Evolutionary conservation across 495 filamentous ascomycete genomes (phyloP).

Genomic region (Extremus antarcticus): DNA sequence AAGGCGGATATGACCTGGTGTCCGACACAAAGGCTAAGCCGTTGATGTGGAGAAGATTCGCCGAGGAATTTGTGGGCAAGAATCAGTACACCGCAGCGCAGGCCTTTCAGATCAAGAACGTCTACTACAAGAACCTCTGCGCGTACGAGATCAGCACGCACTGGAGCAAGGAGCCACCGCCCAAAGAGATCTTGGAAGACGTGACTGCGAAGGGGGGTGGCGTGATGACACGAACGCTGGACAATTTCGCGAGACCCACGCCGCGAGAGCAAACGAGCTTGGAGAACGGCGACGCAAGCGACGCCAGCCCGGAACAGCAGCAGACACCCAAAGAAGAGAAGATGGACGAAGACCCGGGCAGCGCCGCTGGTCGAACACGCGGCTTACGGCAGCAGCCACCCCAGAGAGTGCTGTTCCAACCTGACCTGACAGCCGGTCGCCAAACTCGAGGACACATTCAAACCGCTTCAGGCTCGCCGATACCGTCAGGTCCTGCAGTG

Average conservation of each 20-base stretch:
- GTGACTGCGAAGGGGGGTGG: conserved; percentile 63
- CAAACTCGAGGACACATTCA: conserved; percentile 48
- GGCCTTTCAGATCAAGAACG: conserved; percentile 66
- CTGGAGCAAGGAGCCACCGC: conserved; percentile 63
- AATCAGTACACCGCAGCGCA: conserved; percentile 56
- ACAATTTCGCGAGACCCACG: conserved; percentile 49
- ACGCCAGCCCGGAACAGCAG: conserved; percentile 47
- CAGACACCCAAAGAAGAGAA: conserved; percentile 55
- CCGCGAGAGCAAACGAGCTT: conserved; percentile 29
- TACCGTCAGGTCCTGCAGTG: conserved; percentile 25
- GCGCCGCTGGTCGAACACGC: conserved; percentile 49
- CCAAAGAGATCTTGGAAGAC: conserved; percentile 70
- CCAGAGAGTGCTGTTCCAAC: conserved; percentile 70
- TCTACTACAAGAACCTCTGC: conserved; percentile 71
- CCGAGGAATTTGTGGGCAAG: conserved; percentile 50
- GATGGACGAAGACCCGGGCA: conserved; percentile 51
- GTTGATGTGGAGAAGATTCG: conserved; percentile 65
- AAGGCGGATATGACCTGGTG: conserved; percentile 72
- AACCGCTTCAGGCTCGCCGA: conserved; percentile 26
- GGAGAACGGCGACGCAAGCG: conserved; percentile 29
- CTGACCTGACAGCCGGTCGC: conserved; percentile 52
- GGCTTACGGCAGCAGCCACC: conserved; percentile 68
- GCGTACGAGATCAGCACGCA: conserved; percentile 70
- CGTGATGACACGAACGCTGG: conserved; percentile 62
- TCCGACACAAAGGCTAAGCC: conserved; percentile 55